These are phyloP conservation scores for Penicillium sp. DNA, from an alignment of 2,329 filamentous ascomycete species.

Conservation along the genomic window DNA sequence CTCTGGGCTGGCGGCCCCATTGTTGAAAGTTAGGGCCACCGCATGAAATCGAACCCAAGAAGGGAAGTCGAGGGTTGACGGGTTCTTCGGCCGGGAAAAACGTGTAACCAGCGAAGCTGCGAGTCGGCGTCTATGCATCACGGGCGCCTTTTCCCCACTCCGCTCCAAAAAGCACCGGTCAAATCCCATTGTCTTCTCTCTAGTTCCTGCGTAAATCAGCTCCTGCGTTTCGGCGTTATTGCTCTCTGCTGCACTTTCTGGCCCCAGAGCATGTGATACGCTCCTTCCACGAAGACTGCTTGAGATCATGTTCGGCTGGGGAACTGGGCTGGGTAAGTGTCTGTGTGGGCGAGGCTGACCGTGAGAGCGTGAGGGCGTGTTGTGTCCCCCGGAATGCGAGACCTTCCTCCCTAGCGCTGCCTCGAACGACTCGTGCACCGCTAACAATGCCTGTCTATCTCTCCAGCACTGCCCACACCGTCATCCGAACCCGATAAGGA, in stretches of 20 bases:
- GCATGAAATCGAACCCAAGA: no score
- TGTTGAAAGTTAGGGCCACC: no score
- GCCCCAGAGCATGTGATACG: not conserved
- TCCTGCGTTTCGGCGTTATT: not conserved
- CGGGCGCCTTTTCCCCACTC: not conserved
- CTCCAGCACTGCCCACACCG: slow-evolving; percentile 32
- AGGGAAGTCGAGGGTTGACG: no score
- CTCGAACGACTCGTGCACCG: slow-evolving; percentile 1
- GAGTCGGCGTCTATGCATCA: no score
- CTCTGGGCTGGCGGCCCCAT: no score
- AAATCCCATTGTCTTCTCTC: no score
- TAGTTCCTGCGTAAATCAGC: not conserved
- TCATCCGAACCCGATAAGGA: slow-evolving; percentile 40
- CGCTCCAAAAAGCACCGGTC: not conserved
- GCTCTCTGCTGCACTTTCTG: not conserved
- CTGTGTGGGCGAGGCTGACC: no score
- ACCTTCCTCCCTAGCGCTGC: not conserved
- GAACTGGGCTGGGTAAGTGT: slow-evolving; percentile 32
- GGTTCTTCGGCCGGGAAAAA: no score
- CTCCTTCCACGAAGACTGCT: not conserved
- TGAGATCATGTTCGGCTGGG: slow-evolving; percentile 35
- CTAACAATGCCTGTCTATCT: not conserved
- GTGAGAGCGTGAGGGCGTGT: no score
- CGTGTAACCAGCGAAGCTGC: no score
- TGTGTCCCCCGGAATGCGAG: slow-evolving; percentile 3